Base-by-base conservation (phyloP, 192 early-diverging fungal species). In the Linnemannia hyalina region DNA sequence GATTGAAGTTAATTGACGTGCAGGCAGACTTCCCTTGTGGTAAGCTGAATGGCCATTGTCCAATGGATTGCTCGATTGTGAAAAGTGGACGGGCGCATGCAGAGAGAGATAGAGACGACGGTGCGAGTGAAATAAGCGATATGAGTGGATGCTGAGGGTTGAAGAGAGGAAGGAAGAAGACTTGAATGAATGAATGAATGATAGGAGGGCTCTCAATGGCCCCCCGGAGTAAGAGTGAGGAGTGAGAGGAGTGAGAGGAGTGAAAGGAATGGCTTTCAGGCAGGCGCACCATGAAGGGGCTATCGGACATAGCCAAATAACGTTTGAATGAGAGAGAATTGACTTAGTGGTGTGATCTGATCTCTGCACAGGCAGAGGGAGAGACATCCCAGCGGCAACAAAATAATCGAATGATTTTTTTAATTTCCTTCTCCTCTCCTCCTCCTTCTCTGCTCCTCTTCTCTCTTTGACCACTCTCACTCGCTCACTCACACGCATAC, bases 371-470 rank as follows among this genome's bases (percentile, higher is more conserved):
- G 49, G 49, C 49, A 52, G 1, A 52, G 44, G 13, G 0, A 18
- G 16, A 49, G 47, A 15, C 15, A 15, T 11, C 5, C 49, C 15
- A 52, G 49, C 49, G 18, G 18, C 49, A 52, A 52, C 49, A 46
- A 60, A 76, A 77, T 70, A 63, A 77, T 77, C 76, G 68, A 69
- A 29, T 63, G 76, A 77, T 77, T 29, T 69, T 77, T 77, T 57
- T 73, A 52, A 52, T 52, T 52, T 52, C 49, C 49, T 77, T 41
- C 63, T 76, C 36, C 38, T 42, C n/a, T 18, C 29, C 26, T 55
- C 42, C 26, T 73, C 42, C 23, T n/a, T 74, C 52, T 52, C 68
- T 36, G 13, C 26, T 35, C 46, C n/a, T 26, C 73, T 26, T 52
- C 15, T 18, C 49, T 22, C 49, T 52, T 52, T 52, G 49, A 52